These are phyloP conservation scores for Arthroderma uncinatum DNA, from an alignment of 2,329 filamentous ascomycete species.

Conservation along the genomic window DNA sequence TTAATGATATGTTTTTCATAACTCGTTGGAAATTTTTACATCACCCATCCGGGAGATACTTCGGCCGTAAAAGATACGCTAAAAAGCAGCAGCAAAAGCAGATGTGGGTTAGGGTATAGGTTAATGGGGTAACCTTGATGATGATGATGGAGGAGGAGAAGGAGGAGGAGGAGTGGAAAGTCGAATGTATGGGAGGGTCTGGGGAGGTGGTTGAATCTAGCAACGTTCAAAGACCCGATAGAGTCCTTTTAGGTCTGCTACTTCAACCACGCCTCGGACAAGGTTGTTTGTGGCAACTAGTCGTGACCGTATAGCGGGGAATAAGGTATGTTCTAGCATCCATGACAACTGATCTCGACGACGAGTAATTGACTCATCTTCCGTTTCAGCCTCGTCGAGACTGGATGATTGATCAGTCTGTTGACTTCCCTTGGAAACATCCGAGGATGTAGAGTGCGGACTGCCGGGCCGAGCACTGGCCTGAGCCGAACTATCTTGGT, in stretches of 20 bases:
- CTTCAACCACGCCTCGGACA: slow-evolving; percentile 68
- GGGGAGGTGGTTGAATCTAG: slow-evolving; percentile 35
- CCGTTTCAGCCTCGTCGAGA: slow-evolving; percentile 38
- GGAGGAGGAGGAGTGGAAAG: not conserved
- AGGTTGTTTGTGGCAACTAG: slow-evolving; percentile 71
- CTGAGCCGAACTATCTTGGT: not conserved
- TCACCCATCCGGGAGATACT: not conserved
- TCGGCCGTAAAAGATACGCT: not conserved
- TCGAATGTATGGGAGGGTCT: not conserved
- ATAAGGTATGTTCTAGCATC: slow-evolving; percentile 74
- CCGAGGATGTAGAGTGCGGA: not conserved
- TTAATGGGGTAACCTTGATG: not conserved
- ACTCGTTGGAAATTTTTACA: not conserved
- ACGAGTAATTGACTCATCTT: slow-evolving; percentile 28
- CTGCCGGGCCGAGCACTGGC: not conserved
- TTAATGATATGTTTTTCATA: not conserved
- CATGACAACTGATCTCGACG: slow-evolving; percentile 60
- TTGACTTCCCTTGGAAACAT: slow-evolving; percentile 6
- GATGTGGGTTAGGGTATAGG: not conserved
- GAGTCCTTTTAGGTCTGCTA: slow-evolving; percentile 82
- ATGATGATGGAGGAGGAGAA: not conserved
- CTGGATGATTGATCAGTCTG: slow-evolving; percentile 16
- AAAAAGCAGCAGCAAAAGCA: not conserved
- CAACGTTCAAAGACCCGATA: slow-evolving; percentile 94
- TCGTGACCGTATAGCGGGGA: slow-evolving; percentile 74